Percentiles rank a stretch among this genome's conserved stretches.
Evolutionary conservation across 2,329 filamentous ascomycete species (phyloP).

Genomic region (Venturia pyrina): DNA sequence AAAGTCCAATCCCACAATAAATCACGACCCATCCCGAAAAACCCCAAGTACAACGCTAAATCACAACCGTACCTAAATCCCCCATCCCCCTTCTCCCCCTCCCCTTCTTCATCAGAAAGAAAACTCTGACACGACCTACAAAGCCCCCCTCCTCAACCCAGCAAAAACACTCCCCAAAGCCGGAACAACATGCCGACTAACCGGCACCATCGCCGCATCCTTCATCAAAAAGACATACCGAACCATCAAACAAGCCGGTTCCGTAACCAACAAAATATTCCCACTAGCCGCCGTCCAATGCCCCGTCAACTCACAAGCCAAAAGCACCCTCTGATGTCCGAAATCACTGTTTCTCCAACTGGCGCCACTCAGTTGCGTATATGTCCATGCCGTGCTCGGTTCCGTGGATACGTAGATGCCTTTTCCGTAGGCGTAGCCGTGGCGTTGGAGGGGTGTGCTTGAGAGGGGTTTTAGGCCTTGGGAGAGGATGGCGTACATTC

Average conservation of each 20-base stretch:
- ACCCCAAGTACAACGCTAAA: background rate
- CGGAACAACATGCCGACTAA: slow-evolving; percentile 15
- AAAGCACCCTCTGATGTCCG: slow-evolving; percentile 21
- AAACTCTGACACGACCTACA: slow-evolving; percentile 11
- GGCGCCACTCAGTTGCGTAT: slow-evolving; percentile 16
- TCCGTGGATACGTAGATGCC: slow-evolving; percentile 26
- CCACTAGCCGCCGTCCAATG: slow-evolving; percentile 10
- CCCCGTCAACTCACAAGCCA: slow-evolving; percentile 23
- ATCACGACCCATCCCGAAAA: background rate
- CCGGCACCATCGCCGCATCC: slow-evolving; percentile 15
- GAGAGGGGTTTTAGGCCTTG: slow-evolving; percentile 21
- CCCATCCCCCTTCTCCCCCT: too few relatives aligned
- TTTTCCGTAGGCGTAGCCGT: slow-evolving; percentile 23
- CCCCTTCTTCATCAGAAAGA: too few relatives aligned
- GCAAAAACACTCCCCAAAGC: slow-evolving; percentile 18
- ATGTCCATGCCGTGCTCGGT: slow-evolving; percentile 19
- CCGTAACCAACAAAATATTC: slow-evolving; percentile 22
- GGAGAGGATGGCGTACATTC: slow-evolving; percentile 23
- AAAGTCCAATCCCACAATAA: too few relatives aligned
- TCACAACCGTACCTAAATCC: too few relatives aligned
- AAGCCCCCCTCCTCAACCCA: slow-evolving; percentile 17
- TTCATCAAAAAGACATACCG: slow-evolving; percentile 24
- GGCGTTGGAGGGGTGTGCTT: slow-evolving; percentile 22
- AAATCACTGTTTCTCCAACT: slow-evolving; percentile 22
- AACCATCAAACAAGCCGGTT: slow-evolving; percentile 23